Conservation (phyloP, 176 grass and related monocot species). For the Bolboschoenus planiculmis region DNA sequence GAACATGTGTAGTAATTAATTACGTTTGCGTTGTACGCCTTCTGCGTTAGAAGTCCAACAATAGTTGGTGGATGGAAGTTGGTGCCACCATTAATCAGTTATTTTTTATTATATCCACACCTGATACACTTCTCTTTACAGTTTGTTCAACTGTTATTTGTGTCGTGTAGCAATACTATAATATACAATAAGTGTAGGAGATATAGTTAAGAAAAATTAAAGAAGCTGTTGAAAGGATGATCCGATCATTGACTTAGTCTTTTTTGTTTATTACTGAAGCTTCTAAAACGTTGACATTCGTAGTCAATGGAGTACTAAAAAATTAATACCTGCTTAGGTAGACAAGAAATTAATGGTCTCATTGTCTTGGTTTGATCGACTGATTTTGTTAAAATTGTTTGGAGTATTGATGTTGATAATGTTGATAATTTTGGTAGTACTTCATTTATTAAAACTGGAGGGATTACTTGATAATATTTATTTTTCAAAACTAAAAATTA, state of each 20-base stretch:
- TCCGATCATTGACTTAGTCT: background rate
- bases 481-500: too few relatives aligned
- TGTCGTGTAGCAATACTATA: background rate
- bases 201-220: background rate
- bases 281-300: background rate
- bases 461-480: too few relatives aligned
- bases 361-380: background rate
- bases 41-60: background rate
- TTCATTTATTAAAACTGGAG: too few relatives aligned
- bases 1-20: too few relatives aligned
- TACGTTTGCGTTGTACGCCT: background rate
- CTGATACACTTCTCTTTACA: background rate
- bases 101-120: too few relatives aligned
- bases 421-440: too few relatives aligned
- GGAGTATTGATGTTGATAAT: too few relatives aligned
- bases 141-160: background rate
- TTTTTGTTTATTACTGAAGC: background rate
- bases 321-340: background rate
- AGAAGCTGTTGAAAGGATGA: background rate
- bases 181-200: background rate
- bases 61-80: background rate
- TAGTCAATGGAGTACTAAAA: background rate
- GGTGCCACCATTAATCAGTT: too few relatives aligned
- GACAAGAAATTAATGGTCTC: background rate
- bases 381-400: too few relatives aligned